Evolutionary conservation across 1,284 basidiomycete genomes (phyloP).

Genomic region (Neolentinus lepideus): DNA sequence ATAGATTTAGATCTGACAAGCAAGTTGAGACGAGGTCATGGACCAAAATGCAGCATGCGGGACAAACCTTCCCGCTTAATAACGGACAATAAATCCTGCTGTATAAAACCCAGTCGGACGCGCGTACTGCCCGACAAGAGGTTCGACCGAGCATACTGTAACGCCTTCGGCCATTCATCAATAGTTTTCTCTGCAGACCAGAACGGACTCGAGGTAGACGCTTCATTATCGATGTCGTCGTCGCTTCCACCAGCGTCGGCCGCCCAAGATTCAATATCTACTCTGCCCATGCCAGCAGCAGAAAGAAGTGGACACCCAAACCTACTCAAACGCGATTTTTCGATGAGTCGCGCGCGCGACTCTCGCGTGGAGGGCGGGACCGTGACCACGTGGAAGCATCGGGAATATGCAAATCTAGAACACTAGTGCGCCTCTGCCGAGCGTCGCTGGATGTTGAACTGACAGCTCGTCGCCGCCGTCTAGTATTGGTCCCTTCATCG

Average conservation of each 20-base stretch:
- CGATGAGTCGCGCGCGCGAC: not conserved
- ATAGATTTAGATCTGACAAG: constrained; percentile 49
- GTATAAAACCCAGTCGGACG: constrained; percentile 48
- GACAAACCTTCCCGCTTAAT: constrained; percentile 52
- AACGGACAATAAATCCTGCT: constrained; percentile 52
- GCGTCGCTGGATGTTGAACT: too few relatives aligned
- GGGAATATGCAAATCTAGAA: too few relatives aligned
- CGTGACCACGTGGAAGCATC: too few relatives aligned
- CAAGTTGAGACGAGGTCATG: constrained; percentile 5
- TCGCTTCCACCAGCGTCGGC: not conserved
- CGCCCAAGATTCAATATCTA: constrained; percentile 1
- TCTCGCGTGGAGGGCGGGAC: too few relatives aligned
- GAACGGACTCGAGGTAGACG: constrained; percentile 8
- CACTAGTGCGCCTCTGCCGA: too few relatives aligned
- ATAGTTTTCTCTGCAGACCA: constrained; percentile 48
- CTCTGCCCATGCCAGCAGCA: not conserved
- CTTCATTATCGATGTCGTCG: constrained; percentile 19
- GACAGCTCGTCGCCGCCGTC: too few relatives aligned
- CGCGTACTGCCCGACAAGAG: constrained; percentile 49
- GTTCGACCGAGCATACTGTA: constrained; percentile 42
- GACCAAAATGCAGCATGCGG: not conserved
- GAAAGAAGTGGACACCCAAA: not conserved
- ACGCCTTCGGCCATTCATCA: constrained; percentile 47
- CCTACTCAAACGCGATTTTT: not conserved
- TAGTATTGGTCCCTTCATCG: not conserved